Percentiles rank a stretch among this genome's conserved stretches.
Conservation (phyloP, 345 rosid species). For the Heritiera fomes region DNA sequence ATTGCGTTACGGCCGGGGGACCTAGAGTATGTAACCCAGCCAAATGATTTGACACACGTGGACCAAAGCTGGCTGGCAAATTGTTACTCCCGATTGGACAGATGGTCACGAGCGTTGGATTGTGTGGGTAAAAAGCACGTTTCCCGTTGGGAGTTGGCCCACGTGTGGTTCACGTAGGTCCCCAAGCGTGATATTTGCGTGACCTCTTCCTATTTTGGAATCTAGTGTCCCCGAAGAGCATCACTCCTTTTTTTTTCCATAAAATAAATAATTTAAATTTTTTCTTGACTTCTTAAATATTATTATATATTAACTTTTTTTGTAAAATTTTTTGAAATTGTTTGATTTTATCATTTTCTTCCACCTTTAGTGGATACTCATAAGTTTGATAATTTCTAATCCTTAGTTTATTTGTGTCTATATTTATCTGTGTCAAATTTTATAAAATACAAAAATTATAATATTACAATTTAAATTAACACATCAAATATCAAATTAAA, state of each 20-base stretch:
- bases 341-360: too few relatives aligned
- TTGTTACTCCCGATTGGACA: slow-evolving; percentile 24
- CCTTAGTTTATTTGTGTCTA: too few relatives aligned
- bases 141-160: slow-evolving; percentile 35
- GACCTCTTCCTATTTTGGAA: slow-evolving; percentile 15
- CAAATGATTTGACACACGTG: slow-evolving; percentile 32
- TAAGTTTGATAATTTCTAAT: too few relatives aligned
- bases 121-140: slow-evolving; percentile 23
- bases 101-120: slow-evolving; percentile 22
- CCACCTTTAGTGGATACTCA: too few relatives aligned
- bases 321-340: too few relatives aligned
- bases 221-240: neutral
- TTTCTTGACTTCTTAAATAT: neutral
- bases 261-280: neutral
- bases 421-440: too few relatives aligned
- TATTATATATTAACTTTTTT: too few relatives aligned
- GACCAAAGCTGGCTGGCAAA: slow-evolving; percentile 30
- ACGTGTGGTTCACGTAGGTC: slow-evolving; percentile 35
- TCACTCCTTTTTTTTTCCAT: neutral
- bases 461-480: too few relatives aligned
- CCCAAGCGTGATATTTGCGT: slow-evolving; percentile 37
- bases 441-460: too few relatives aligned
- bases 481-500: too few relatives aligned
- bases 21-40: neutral
- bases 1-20: slow-evolving; percentile 1